Evolutionary conservation across 352 stramenopile genomes (phyloP), one percentile per base, ranked within the genome.

Genomic region (Aphanomyces stellatus): DNA sequence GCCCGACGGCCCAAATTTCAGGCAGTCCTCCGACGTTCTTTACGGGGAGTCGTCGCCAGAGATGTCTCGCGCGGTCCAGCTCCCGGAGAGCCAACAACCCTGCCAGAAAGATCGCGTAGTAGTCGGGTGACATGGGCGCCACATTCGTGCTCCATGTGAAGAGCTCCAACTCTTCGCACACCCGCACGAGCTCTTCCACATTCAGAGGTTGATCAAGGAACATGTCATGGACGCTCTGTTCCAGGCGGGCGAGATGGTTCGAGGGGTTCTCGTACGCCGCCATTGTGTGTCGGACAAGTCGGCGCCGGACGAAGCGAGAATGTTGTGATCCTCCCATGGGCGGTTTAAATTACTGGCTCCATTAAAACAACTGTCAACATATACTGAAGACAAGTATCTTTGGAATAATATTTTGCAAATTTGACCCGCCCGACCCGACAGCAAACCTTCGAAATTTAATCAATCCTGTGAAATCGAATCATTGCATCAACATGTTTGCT

Each of bases 151-250:
- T 67, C 60, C 48, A 40, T 15, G 60, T 37, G 31, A 59, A 22
- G n/a, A 67, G 60, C 60, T 67, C 60, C 2, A 67, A 41, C 22
- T 67, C 60, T 35, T 67, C 60, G 42, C 60, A 67, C n/a, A 67
- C 10, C 11, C 11, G 15, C 5, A 67, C 60, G 41, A 67, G 60
- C 27, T 67, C 15, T 6, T 22, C n/a, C 7, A 57, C 27, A n/a
- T 57, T 24, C 19, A 57, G 49, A 37, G 49, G 19, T 15, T 30
- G 19, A 13, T 22, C 22, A 30, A 34, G 22, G 49, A 57, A 57
- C 4, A 57, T 57, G 1, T 57, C 25, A 19, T 57, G 30, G 49
- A 57, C 33, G 6, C 33, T 22, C 25, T 35, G 25, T 1, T 57
- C 49, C n/a, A 57, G 22, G 11, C 46, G n/a, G n/a, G n/a, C n/a